Base-by-base conservation (phyloP, 2,329 filamentous ascomycete species). In the Polytolypa hystricis region DNA sequence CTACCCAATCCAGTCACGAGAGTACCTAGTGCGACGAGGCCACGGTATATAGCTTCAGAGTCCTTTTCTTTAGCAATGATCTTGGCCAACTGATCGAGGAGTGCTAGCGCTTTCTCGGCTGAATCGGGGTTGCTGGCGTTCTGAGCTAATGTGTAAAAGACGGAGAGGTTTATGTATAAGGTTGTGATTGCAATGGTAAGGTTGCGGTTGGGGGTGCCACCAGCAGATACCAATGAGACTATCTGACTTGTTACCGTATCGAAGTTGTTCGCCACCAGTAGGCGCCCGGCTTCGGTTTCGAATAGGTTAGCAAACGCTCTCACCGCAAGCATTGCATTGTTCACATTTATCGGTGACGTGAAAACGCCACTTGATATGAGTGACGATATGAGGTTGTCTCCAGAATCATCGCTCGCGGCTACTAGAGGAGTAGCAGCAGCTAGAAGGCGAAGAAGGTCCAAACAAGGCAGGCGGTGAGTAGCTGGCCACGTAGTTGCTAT, bases 361-460 rank as follows among this genome's bases (percentile, higher is more conserved):
- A 80, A 75, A 2, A 77, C 67, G 1, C 60, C 73, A 34, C 69
- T 74, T 29, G 55, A 56, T 21, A 77, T 67, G 5, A 95, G 62
- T 1, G 66, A 61, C 5, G 71, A 62, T 3, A 82, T 57, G n/a
- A 87, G 63, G 23, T 74, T 78, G 19, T 69, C 62, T 2, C 57
- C 56, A 10, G 64, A 60, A 1, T 69, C 60, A 34, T 74, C 69
- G 33, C 74, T 73, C 5, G 71, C 69, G 2, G 84, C 80, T n/a
- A 77, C 73, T 1, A 72, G 61, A 0, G 83, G 74, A 5, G 71
- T 71, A 4, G 74, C 76, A 1, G 78, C 76, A 1, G 83, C 80
- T 18, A 91, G 68, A 33, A 93, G 77, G n/a, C 91, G 83, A 4
- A 96, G 70, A 1, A 96, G 67, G 56, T 96, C 91, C 1, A 98